phyloP scores from a whole-genome alignment of 2,329 filamentous ascomycete species.

The Dryadomyces quercus-mongolicae region DNA sequence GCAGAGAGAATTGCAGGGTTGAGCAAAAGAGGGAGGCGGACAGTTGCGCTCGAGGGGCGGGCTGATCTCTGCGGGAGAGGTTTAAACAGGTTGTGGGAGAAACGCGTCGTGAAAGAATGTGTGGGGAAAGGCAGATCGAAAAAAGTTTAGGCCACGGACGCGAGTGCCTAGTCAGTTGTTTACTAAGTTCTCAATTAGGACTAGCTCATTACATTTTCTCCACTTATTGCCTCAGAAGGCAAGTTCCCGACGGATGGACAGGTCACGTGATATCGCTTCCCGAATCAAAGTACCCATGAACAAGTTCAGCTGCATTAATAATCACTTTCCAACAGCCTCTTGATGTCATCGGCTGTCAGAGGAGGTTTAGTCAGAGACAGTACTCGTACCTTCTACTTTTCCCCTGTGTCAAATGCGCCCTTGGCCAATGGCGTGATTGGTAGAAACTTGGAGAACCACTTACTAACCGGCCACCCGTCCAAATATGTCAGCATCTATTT shows the following conservation, averaged over 20 bases:
- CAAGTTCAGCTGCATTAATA: too few species aligned
- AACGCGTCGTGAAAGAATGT: neutral
- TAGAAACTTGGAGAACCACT: neutral
- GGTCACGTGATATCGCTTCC: too few species aligned
- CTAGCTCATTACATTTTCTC: constrained; percentile 2
- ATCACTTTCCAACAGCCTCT: too few species aligned
- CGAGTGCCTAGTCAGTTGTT: constrained; percentile 5
- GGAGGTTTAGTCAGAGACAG: too few species aligned
- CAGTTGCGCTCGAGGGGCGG: neutral
- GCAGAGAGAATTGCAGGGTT: neutral
- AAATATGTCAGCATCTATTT: neutral
- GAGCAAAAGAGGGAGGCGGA: too few species aligned
- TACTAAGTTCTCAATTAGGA: constrained; percentile 15
- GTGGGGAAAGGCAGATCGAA: neutral
- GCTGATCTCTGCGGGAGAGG: neutral
- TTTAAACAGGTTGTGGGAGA: neutral
- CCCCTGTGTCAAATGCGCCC: too few species aligned
- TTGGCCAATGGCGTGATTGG: neutral
- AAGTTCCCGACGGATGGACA: too few species aligned
- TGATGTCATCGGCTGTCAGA: too few species aligned
- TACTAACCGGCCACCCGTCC: too few species aligned
- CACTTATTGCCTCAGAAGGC: too few species aligned
- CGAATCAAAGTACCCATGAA: too few species aligned
- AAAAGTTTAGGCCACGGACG: constrained; percentile 1
- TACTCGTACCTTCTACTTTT: too few species aligned